A percentile compares a stretch with the other conserved stretches of the same genome.
Evolutionary conservation across 2,329 filamentous ascomycete species (phyloP).

Genomic region (Leptographium wingfieldii): DNA sequence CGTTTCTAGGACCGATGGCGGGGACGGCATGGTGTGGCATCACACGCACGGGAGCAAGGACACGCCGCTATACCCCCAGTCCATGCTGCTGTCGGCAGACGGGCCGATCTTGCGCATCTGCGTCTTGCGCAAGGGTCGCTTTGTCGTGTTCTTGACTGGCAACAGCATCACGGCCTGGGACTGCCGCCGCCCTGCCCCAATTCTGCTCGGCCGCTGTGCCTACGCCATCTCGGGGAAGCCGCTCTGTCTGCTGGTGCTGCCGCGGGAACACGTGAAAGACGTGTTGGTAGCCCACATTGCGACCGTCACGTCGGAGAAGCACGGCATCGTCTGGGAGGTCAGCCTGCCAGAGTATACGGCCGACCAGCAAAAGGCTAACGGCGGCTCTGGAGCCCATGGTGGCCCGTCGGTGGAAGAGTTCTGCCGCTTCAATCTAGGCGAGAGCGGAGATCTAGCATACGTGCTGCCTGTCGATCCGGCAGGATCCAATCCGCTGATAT

Average conservation of each 20-base stretch:
- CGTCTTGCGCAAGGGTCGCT: conserved; percentile 62
- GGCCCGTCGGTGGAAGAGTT: conserved; percentile 46
- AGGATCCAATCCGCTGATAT: conserved; percentile 55
- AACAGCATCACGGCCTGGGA: conserved; percentile 68
- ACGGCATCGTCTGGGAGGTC: conserved; percentile 73
- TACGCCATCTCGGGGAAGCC: conserved; percentile 58
- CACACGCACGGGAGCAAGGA: conserved; percentile 43
- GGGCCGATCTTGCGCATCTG: conserved; percentile 71
- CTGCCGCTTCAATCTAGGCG: conserved; percentile 56
- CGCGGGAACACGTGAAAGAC: conserved; percentile 43
- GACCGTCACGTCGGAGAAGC: conserved; percentile 67
- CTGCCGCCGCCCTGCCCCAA: conserved; percentile 46
- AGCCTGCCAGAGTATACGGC: conserved; percentile 39
- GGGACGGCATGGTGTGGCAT: conserved; percentile 75
- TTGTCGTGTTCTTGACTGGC: conserved; percentile 69
- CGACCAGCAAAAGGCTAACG: background rate
- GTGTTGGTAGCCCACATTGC: conserved; percentile 56
- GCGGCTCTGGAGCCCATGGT: conserved; percentile 19
- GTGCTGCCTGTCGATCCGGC: conserved; percentile 79
- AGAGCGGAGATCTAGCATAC: conserved; percentile 45
- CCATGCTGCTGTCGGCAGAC: conserved; percentile 50
- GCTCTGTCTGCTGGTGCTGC: conserved; percentile 67
- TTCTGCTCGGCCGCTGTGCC: conserved; percentile 41
- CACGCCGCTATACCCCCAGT: conserved; percentile 28
- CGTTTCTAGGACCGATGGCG: conserved; percentile 65